Conservation (phyloP, 2,329 filamentous ascomycete species). For the Gyromitra esculenta region DNA sequence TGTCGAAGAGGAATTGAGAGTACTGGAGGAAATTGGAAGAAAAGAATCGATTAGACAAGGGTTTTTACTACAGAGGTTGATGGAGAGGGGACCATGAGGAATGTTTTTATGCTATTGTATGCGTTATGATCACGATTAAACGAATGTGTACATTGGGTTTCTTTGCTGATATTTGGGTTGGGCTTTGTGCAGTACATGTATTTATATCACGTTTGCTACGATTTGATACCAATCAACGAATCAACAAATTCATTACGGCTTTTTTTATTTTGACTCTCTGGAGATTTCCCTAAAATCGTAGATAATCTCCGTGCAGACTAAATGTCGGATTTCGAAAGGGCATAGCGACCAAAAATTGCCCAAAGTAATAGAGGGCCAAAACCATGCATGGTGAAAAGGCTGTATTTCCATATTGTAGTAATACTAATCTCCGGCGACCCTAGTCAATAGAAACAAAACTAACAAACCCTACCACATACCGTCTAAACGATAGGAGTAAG, state of each 20-base stretch:
- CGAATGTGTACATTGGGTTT: slow-evolving; percentile 9
- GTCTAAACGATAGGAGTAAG: background rate
- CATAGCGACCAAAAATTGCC: background rate
- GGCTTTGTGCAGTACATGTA: slow-evolving; percentile 21
- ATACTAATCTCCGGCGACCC: background rate
- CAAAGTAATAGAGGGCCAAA: background rate
- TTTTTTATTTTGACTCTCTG: background rate
- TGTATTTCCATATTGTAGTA: background rate
- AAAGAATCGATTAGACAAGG: slow-evolving; percentile 40
- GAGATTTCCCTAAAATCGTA: background rate
- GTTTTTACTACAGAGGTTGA: slow-evolving; percentile 35
- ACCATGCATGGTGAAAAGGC: no score
- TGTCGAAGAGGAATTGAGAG: slow-evolving; percentile 44
- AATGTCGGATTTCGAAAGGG: no score
- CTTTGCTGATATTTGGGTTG: slow-evolving; percentile 8
- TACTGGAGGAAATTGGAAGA: slow-evolving; percentile 42
- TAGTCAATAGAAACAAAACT: background rate
- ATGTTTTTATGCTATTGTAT: slow-evolving; percentile 8
- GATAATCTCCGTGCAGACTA: background rate
- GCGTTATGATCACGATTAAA: slow-evolving; percentile 13
- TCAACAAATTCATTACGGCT: slow-evolving; percentile 14
- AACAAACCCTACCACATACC: background rate
- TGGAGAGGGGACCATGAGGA: slow-evolving; percentile 19
- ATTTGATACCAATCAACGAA: slow-evolving; percentile 32
- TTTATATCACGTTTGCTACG: slow-evolving; percentile 38